Base-by-base conservation (phyloP, 2,329 filamentous ascomycete genomes). In the Diaporthe destruens region DNA sequence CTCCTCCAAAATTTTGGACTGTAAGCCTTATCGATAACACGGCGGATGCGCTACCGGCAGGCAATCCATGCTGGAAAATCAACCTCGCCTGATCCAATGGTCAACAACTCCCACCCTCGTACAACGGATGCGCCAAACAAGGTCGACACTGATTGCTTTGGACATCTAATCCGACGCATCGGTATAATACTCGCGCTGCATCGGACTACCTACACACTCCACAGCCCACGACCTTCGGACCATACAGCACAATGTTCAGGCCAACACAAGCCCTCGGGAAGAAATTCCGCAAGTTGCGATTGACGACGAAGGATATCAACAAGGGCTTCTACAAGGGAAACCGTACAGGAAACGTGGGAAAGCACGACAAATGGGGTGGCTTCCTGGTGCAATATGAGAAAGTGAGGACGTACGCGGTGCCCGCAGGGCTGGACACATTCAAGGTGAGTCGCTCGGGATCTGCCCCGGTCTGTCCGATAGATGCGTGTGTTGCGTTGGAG, bases 261-360 rank as follows among this genome's bases (percentile, higher is more conserved):
- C 89, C 93, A 71, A 93, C 93, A 20, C 86, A 89, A 79, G 81
- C 85, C 75, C 91, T 97, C 78, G 87, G 88, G 77, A 85, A 90
- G 81, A 88, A 89, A 72, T 89, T 94, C 79, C 89, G 91, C 83
- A 94, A 96, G 80, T 86, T 95, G 73, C 88, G 89, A 69, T 89
- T 99, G 79, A 98, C 94, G 16, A 97, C 96, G 77, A 99, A 99
- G 85, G 92, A 96, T 83, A 92, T 96, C 81, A 93, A 93, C 82
- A 94, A 94, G 80, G 96, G 95, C 77, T 99, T 92, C 90, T 99
- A 99, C 90, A 98, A 98, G 88, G 96, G 96, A 81, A 98, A 93
- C 78, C 89, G 95, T 59, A 92, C 94, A 0, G 96, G 96, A 1
- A 91, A 93, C 54, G 95, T 97, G 91, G 96, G 96, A 82, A 84